Evolutionary conservation across 2,329 filamentous ascomycete genomes (phyloP), one percentile per base, ranked within the genome.

Genomic region (Ilyonectria destructans): DNA sequence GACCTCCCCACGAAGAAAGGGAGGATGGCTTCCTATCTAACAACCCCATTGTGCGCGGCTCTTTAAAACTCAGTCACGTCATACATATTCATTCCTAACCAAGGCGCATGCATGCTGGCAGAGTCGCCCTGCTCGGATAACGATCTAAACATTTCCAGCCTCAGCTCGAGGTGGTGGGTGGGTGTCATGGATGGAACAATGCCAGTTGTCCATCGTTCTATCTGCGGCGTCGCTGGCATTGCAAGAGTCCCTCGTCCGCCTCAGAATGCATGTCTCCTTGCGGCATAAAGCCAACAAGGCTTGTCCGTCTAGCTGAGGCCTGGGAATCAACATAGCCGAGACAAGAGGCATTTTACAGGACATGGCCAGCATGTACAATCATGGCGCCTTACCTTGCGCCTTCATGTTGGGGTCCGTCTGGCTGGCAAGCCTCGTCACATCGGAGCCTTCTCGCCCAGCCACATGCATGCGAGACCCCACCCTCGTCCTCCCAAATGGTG

Each of bases 171-270:
- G 35, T 29, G 54, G 57, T 48, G 71, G 58, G 59, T 61, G 65
- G 62, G 40, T 60, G 46, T 68, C 55, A 60, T 62, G 60, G 31
- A 67, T 68, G 65, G 57, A 56, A 69, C 64, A 70, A 68, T 59
- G 69, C 66, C 73, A 75, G 73, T 49, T 75, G 69, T 77, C 59
- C 62, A 64, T 67, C 59, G 54, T 69, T 64, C 65, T 71, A 69
- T 69, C 63, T 71, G 60, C 58, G 56, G 63, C 62, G 54, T 68
- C 45, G 70, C 67, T 71, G 62, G 57, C 58, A 60, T 54, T 56
- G 51, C 58, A 55, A 48, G 52, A 52, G 10, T 58, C 54, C 48
- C 59, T 56, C 62, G 62, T 62, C 66, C 68, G 67, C 68, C 70
- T 61, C 23, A 51, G 58, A 57, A 70, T 63, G 62, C 68, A 71